Evolutionary conservation across 164 flowering plant species (phyloP).

Genomic region (Sedum album): DNA sequence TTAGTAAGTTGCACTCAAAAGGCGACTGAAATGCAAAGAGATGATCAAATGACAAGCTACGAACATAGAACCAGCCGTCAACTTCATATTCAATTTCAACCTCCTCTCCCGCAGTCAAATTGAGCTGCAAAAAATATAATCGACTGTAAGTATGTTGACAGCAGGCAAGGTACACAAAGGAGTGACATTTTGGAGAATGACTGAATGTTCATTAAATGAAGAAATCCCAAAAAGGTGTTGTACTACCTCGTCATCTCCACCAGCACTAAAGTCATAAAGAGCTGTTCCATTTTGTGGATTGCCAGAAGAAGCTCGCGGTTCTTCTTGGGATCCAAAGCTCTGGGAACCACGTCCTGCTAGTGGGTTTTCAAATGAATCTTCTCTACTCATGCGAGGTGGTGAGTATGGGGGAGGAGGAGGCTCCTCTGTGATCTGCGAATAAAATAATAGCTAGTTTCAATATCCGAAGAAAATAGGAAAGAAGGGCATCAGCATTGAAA

Average conservation of each 20-base stretch:
- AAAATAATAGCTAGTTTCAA: constrained; percentile 5
- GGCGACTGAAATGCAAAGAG: neutral
- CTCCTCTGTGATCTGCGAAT: constrained; percentile 75
- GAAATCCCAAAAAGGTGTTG: constrained; percentile 8
- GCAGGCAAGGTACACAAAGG: neutral
- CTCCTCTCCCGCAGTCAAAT: constrained; percentile 89
- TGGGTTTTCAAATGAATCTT: constrained; percentile 87
- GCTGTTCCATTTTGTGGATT: constrained; percentile 67
- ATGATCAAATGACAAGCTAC: constrained; percentile 19
- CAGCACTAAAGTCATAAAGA: constrained; percentile 95
- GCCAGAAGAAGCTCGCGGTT: constrained; percentile 47
- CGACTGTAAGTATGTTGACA: neutral
- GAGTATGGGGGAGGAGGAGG: constrained; percentile 80
- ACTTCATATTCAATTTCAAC: constrained; percentile 93
- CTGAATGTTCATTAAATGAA: too few relatives aligned
- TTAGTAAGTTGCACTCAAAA: neutral
- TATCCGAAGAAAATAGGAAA: neutral
- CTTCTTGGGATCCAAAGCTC: constrained; percentile 60
- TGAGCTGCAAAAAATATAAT: constrained; percentile 74
- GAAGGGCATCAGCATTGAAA: neutral
- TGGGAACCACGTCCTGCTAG: constrained; percentile 53
- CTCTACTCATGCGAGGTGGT: constrained; percentile 47
- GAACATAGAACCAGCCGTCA: constrained; percentile 98
- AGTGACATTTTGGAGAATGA: too few relatives aligned
- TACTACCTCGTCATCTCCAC: constrained; percentile 94